Evolutionary conservation across 129 eudicot genomes (phyloP), one percentile per base, ranked within the genome.

Genomic region (Chrysanthemum makinoi): DNA sequence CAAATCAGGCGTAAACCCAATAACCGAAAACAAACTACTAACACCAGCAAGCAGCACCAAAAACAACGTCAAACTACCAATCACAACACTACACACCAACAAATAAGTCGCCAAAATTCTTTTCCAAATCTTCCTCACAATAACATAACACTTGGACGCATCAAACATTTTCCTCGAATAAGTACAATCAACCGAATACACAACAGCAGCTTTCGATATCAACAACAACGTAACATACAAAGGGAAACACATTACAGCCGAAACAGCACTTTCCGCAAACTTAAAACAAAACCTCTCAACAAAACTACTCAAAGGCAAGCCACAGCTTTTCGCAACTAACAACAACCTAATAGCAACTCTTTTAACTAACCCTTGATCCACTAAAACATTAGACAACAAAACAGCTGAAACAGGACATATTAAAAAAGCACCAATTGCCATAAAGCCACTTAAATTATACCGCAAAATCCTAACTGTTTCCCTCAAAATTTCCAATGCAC

Each of bases 121-220:
- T 53, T 69, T 86, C 95, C 96, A 89, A 48, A 94, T 85, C 86
- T 94, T 94, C 24, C 62, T 46, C 20, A 84, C 47, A 3, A 94
- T 82, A 15, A 82, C 62, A 69, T 75, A 84, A 56, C 83, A 89
- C 77, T 87, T 94, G 0, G 82, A 75, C 0, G 81, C 74, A 77
- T 94, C 95, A 26, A 94, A 94, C 50, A 67, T 77, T 52, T 81
- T 95, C 52, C 90, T 83, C 1, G 97, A 88, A 18, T 90, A 90
- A 24, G 95, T 95, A 70, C 99, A 95, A 74, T 95, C 96, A 49
- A 87, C 99, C 2, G 97, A 69, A 85, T 95, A 83, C 19, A 95
- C 97, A 70, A 95, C 89, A 17, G 97, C 95, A 56, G 86, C 97
- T 67, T 95, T 88, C 3, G 99, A 95, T 10, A 88, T 52, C 55